These are phyloP conservation scores for Fusarium buxicola DNA, from an alignment of 2,329 filamentous ascomycete species.

Conservation along the genomic window DNA sequence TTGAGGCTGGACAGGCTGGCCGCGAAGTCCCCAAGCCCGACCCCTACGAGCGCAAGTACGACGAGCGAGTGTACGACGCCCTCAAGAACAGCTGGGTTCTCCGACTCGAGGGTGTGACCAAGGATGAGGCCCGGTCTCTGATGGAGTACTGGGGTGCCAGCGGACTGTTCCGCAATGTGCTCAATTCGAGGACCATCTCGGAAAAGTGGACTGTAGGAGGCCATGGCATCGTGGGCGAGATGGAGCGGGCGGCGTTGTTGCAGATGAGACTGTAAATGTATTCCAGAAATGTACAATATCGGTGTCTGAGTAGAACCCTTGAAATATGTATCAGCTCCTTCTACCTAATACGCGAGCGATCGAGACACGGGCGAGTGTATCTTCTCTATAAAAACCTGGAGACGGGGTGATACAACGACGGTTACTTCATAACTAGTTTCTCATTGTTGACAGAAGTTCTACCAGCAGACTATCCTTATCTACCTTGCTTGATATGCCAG, in stretches of 20 bases:
- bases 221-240: constrained; percentile 84
- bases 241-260: constrained; percentile 75
- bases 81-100: constrained; percentile 64
- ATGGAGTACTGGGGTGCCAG: constrained; percentile 96
- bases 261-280: constrained; percentile 59
- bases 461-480: constrained; percentile 36
- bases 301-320: constrained; percentile 36
- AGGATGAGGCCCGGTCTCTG: constrained; percentile 78
- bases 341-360: background rate
- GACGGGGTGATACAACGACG: background rate
- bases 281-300: constrained; percentile 47
- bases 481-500: constrained; percentile 42
- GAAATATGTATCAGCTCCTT: constrained; percentile 28
- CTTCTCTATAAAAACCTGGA: too few species aligned
- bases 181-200: constrained; percentile 77
- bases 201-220: constrained; percentile 89
- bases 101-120: constrained; percentile 75
- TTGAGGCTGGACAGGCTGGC: constrained; percentile 58
- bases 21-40: constrained; percentile 57
- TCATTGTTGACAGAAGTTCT: constrained; percentile 26
- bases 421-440: constrained; percentile 11
- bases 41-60: constrained; percentile 67
- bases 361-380: too few species aligned
- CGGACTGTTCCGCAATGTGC: constrained; percentile 77
- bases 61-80: constrained; percentile 65